phyloP scores from a whole-genome alignment of 345 rosid genomes.

The Euphorbia tirucalli region DNA sequence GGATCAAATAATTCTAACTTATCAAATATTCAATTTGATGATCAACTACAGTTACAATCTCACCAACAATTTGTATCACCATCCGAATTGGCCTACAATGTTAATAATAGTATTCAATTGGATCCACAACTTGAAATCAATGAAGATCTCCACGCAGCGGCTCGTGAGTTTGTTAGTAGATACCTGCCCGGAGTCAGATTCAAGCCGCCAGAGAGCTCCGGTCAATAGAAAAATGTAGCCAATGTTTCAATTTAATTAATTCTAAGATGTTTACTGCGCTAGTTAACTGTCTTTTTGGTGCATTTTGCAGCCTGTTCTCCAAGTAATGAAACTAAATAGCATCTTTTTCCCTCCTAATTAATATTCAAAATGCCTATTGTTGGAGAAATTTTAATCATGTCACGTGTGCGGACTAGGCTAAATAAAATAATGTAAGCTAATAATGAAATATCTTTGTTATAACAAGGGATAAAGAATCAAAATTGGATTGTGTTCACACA shows the following conservation, averaged over 20 bases:
- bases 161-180: conserved; percentile 47
- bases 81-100: conserved; percentile 3
- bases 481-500: too few species aligned
- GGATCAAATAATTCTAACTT: conserved; percentile 28
- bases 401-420: too few species aligned
- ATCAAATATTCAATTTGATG: conserved; percentile 29
- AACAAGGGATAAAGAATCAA: too few species aligned
- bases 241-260: background rate
- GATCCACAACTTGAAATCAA: conserved; percentile 25
- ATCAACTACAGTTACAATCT: conserved; percentile 19
- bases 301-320: too few species aligned
- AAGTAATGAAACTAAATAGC: too few species aligned
- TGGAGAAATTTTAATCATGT: too few species aligned
- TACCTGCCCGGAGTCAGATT: conserved; percentile 41
- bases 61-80: conserved; percentile 2
- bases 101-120: conserved; percentile 6
- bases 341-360: too few species aligned
- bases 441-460: too few species aligned
- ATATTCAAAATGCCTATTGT: too few species aligned
- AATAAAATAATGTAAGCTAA: too few species aligned
- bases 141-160: conserved; percentile 41
- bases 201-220: conserved; percentile 26
- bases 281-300: background rate
- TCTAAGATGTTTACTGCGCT: background rate
- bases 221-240: conserved; percentile 6